Percentiles rank a stretch among this genome's conserved stretches.
Conservation (phyloP, 495 filamentous ascomycete genomes). For the Penicillium silybi region DNA sequence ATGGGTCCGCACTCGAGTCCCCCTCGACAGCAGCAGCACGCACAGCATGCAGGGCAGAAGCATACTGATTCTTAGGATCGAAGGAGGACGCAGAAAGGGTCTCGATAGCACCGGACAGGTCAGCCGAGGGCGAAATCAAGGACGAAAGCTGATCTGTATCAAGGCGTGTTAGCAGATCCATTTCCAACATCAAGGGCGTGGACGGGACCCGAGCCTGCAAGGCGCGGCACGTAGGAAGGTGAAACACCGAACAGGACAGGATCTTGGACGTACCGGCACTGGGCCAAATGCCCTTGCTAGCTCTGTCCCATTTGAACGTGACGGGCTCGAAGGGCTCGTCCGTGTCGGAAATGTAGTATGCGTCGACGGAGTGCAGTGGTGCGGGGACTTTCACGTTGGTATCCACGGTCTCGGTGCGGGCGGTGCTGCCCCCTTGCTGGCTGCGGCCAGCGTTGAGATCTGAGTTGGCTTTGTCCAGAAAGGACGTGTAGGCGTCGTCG, state of each 20-base stretch:
- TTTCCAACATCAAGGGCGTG: slow-evolving; percentile 1
- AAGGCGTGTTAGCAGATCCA: slow-evolving; percentile 6
- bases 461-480: slow-evolving; percentile 80
- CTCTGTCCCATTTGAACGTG: slow-evolving; percentile 57
- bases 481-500: slow-evolving; percentile 75
- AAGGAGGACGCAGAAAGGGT: slow-evolving; percentile 36
- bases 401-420: slow-evolving; percentile 51
- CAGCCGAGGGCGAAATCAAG: slow-evolving; percentile 32
- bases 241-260: background rate
- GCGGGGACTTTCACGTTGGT: slow-evolving; percentile 48
- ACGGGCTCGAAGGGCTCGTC: slow-evolving; percentile 84
- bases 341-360: slow-evolving; percentile 71
- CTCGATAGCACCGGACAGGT: slow-evolving; percentile 32
- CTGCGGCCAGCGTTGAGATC: slow-evolving; percentile 49
- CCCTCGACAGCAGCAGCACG: slow-evolving; percentile 29
- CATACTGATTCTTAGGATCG: slow-evolving; percentile 39
- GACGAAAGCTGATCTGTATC: slow-evolving; percentile 34
- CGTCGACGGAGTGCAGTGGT: slow-evolving; percentile 53
- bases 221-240: background rate
- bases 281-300: slow-evolving; percentile 49
- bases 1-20: slow-evolving; percentile 25
- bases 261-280: slow-evolving; percentile 51
- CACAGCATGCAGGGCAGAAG: slow-evolving; percentile 27
- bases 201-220: background rate
- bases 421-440: slow-evolving; percentile 26